A percentile compares a stretch with the other conserved stretches of the same genome.
phyloP scores from a whole-genome alignment of 306 rosid species.

The Urtica urens region DNA sequence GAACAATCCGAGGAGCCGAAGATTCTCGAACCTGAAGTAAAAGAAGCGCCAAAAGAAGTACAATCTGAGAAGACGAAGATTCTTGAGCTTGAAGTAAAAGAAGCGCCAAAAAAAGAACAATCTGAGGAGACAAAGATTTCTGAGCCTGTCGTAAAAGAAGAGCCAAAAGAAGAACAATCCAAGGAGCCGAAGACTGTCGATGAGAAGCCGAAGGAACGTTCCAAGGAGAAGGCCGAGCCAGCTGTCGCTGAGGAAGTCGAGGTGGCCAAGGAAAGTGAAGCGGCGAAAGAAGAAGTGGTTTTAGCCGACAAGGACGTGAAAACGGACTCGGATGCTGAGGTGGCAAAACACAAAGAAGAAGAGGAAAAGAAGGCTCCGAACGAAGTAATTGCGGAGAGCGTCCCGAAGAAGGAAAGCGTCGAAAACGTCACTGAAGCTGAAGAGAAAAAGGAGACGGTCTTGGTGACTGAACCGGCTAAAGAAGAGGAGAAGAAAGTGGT shows the following conservation, averaged over 20 bases:
- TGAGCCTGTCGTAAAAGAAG: no score
- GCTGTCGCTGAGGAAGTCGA: conserved; percentile 16
- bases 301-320: conserved; percentile 19
- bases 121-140: no score
- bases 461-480: conserved; percentile 5
- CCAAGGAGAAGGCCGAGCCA: conserved; percentile 14
- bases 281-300: conserved; percentile 24
- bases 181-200: not conserved
- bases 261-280: conserved; percentile 23
- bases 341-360: conserved; percentile 21
- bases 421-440: no score
- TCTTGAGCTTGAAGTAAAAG: no score
- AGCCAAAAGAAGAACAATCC: no score
- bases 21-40: no score
- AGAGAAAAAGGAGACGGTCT: conserved; percentile 12
- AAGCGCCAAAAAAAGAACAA: no score
- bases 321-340: conserved; percentile 17
- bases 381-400: conserved; percentile 17
- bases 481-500: conserved; percentile 7
- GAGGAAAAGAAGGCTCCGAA: conserved; percentile 29
- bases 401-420: conserved; percentile 21
- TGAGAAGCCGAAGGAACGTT: conserved; percentile 15
- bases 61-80: no score
- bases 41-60: no score
- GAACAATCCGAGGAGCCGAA: not conserved